Conservation (phyloP, 202 grass and related monocot genomes). For the Schoenoplectus tabernaemontani region DNA sequence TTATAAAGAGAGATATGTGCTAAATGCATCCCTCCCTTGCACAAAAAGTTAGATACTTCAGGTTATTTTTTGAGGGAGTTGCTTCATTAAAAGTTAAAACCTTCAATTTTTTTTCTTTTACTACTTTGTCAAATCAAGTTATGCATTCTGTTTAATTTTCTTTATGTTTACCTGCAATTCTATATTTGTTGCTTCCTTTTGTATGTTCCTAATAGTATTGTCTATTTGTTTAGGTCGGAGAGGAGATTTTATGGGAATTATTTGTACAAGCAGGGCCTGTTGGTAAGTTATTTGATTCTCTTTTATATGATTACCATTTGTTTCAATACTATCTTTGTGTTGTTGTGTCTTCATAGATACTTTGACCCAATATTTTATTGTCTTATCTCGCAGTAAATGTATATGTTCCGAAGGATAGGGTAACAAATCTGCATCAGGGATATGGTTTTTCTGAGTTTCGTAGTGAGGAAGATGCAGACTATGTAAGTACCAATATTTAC, state of each 20-base stretch:
- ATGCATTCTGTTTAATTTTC: neutral
- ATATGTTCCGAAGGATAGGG: slow-evolving; percentile 98
- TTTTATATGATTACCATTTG: neutral
- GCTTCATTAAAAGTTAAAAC: neutral
- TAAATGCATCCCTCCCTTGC: neutral
- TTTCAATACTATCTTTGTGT: neutral
- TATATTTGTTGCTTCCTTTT: neutral
- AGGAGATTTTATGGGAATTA: slow-evolving; percentile 92
- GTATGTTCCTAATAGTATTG: neutral
- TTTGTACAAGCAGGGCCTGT: slow-evolving; percentile 97
- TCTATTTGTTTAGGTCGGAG: slow-evolving; percentile 36
- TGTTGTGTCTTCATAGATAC: neutral
- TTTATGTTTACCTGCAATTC: neutral
- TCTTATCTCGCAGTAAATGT: slow-evolving; percentile 81
- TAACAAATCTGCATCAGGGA: slow-evolving; percentile 98
- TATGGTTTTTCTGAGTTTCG: slow-evolving; percentile 99
- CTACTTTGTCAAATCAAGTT: neutral
- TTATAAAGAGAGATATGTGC: neutral
- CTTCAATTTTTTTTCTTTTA: neutral
- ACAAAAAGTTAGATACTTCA: neutral
- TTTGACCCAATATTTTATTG: slow-evolving; percentile 19
- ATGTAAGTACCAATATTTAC: slow-evolving; percentile 41
- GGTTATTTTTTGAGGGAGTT: neutral
- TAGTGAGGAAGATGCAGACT: slow-evolving; percentile 96
- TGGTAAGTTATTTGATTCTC: slow-evolving; percentile 43